Conservation (phyloP, 495 filamentous ascomycete genomes). For the Penicillium atrosanguineum region DNA sequence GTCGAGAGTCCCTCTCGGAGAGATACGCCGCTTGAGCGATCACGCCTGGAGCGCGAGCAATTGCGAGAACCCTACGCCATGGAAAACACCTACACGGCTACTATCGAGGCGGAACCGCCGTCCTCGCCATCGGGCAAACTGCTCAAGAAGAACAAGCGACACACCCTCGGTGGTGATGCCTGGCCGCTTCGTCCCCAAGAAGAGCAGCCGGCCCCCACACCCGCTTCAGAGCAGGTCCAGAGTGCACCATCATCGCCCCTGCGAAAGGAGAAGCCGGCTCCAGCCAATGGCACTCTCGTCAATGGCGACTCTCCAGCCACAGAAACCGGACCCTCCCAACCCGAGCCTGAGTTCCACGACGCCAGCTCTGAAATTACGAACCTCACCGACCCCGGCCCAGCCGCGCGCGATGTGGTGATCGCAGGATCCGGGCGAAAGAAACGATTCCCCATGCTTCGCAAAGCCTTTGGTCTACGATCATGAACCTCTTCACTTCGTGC, state of each 20-base stretch:
- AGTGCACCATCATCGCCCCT: constrained; percentile 13
- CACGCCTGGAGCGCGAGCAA: constrained; percentile 30
- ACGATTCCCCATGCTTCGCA: constrained; percentile 47
- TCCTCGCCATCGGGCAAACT: constrained; percentile 25
- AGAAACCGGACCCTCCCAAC: constrained; percentile 9
- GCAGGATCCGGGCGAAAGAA: constrained; percentile 47
- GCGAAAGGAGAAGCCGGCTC: constrained; percentile 8
- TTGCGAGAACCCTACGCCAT: constrained; percentile 5
- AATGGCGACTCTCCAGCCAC: constrained; percentile 13
- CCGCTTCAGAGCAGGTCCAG: constrained; percentile 12
- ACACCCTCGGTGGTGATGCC: constrained; percentile 16
- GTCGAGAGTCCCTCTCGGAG: constrained; percentile 27
- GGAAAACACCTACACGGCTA: not conserved
- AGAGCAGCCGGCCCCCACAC: constrained; percentile 6
- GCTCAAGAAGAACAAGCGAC: constrained; percentile 28
- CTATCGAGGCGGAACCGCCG: not conserved
- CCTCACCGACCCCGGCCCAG: constrained; percentile 7
- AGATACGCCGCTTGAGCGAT: constrained; percentile 38
- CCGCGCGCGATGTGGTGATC: constrained; percentile 36
- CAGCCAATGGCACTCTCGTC: constrained; percentile 1
- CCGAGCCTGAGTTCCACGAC: constrained; percentile 22
- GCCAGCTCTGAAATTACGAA: constrained; percentile 20
- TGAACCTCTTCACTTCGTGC: constrained; percentile 16
- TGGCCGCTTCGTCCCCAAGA: constrained; percentile 30
- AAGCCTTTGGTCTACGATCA: constrained; percentile 45